A percentile compares a stretch with the other conserved stretches of the same genome.
phyloP scores from a whole-genome alignment of 2,329 filamentous ascomycete genomes.

The Hypocreales sp. region DNA sequence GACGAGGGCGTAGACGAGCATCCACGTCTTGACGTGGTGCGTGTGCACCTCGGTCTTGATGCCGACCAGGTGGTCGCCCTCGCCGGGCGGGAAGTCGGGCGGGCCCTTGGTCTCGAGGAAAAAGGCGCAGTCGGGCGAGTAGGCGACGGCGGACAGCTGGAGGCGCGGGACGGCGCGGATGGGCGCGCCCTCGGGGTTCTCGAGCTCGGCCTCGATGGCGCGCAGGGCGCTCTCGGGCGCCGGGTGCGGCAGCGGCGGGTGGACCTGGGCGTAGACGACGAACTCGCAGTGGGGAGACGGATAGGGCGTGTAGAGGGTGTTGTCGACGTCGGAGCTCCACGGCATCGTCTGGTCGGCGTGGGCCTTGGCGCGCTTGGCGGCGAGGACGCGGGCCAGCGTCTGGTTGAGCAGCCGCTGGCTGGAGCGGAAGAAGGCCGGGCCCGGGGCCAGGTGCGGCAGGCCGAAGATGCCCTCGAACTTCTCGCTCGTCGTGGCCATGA shows the following conservation, averaged over 20 bases:
- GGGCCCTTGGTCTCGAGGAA: conserved; percentile 51
- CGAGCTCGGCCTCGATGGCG: conserved; percentile 46
- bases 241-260: conserved; percentile 29
- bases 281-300: conserved; percentile 72
- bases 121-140: conserved; percentile 53
- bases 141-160: conserved; percentile 46
- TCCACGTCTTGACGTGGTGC: conserved; percentile 40
- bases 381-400: conserved; percentile 52
- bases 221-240: conserved; percentile 24
- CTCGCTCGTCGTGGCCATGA: conserved; percentile 81
- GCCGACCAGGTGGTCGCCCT: conserved; percentile 40
- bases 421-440: conserved; percentile 37
- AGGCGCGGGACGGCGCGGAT: conserved; percentile 37
- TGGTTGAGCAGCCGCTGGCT: conserved; percentile 53
- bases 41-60: conserved; percentile 46
- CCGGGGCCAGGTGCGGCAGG: conserved; percentile 64
- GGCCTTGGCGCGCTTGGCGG: conserved; percentile 42
- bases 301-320: conserved; percentile 38
- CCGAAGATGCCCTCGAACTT: conserved; percentile 89
- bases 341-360: conserved; percentile 48
- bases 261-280: conserved; percentile 69
- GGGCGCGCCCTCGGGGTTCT: conserved; percentile 43
- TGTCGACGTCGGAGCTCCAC: conserved; percentile 59
- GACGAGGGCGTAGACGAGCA: conserved; percentile 39
- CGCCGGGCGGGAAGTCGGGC: conserved; percentile 32